phyloP scores from a whole-genome alignment of 257 asterid genomes.

The Misopates orontium region DNA sequence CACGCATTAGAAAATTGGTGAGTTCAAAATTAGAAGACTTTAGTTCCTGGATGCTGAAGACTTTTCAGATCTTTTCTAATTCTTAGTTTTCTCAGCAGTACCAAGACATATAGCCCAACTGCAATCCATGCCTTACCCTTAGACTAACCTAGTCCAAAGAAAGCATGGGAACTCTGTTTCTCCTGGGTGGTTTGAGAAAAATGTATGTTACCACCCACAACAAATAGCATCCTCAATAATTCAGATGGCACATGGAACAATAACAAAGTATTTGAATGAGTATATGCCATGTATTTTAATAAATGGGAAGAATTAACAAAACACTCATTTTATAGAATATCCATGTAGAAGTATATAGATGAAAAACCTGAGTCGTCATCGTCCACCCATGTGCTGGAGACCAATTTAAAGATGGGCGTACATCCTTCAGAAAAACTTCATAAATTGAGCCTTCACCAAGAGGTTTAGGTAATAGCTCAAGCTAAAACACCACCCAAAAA shows the following conservation, averaged over 20 bases:
- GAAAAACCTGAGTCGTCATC: constrained; percentile 56
- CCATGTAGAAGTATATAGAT: constrained; percentile 14
- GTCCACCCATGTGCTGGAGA: constrained; percentile 70
- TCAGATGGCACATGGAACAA: neutral
- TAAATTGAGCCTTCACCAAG: constrained; percentile 68
- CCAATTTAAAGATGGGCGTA: constrained; percentile 91
- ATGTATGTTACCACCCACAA: neutral
- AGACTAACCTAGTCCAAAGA: neutral
- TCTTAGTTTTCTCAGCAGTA: no score
- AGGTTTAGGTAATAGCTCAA: constrained; percentile 61
- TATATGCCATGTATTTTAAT: neutral
- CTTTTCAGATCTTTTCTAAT: no score
- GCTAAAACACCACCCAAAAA: constrained; percentile 39
- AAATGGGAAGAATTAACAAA: neutral
- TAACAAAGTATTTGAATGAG: constrained; percentile 2
- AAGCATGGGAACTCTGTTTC: neutral
- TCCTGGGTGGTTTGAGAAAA: no score
- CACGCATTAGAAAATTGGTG: no score
- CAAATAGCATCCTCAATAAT: neutral
- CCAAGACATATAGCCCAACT: no score
- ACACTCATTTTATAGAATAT: neutral
- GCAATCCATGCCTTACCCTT: no score
- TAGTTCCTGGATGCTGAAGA: no score
- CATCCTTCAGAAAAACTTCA: constrained; percentile 46
- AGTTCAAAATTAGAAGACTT: no score